Evolutionary conservation across 2,329 filamentous ascomycete species (phyloP).

Genomic region (Microdochium paspali): DNA sequence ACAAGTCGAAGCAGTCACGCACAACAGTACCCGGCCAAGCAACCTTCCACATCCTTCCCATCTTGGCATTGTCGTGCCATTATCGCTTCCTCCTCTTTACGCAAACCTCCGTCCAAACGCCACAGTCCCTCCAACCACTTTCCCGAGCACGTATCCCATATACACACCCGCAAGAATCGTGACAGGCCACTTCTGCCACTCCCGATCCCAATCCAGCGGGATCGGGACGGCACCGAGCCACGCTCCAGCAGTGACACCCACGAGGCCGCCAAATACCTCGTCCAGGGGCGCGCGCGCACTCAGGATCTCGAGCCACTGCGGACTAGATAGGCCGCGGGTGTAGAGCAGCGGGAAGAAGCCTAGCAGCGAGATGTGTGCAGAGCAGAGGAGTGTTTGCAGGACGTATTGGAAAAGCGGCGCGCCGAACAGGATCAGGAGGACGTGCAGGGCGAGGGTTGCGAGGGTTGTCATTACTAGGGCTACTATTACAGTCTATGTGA

Average conservation of each 20-base stretch:
- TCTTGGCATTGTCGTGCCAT: too few relatives aligned
- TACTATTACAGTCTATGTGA: conserved; percentile 56
- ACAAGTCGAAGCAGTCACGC: too few relatives aligned
- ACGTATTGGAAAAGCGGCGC: conserved; percentile 80
- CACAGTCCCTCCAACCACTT: conserved; percentile 45
- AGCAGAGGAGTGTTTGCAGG: conserved; percentile 68
- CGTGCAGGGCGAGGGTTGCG: conserved; percentile 29
- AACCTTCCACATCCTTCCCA: too few relatives aligned
- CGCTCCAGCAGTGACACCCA: conserved; percentile 72
- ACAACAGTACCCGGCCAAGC: too few relatives aligned
- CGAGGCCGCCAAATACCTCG: conserved; percentile 70
- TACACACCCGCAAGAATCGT: conserved; percentile 82
- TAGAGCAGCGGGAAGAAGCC: conserved; percentile 75
- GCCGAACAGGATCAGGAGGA: conserved; percentile 76
- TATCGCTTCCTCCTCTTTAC: too few relatives aligned
- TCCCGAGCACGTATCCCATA: conserved; percentile 65
- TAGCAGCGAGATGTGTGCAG: conserved; percentile 73
- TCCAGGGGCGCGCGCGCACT: conserved; percentile 65
- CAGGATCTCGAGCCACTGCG: conserved; percentile 62
- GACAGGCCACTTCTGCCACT: conserved; percentile 97
- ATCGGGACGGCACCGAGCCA: conserved; percentile 95
- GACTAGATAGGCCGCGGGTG: conserved; percentile 66
- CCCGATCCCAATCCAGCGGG: conserved; percentile 95
- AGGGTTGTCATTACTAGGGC: conserved; percentile 46
- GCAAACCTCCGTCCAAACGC: conserved; percentile 34